These are phyloP conservation scores for Penicillium vulpinum DNA, from an alignment of 2,329 filamentous ascomycete species.

Conservation along the genomic window DNA sequence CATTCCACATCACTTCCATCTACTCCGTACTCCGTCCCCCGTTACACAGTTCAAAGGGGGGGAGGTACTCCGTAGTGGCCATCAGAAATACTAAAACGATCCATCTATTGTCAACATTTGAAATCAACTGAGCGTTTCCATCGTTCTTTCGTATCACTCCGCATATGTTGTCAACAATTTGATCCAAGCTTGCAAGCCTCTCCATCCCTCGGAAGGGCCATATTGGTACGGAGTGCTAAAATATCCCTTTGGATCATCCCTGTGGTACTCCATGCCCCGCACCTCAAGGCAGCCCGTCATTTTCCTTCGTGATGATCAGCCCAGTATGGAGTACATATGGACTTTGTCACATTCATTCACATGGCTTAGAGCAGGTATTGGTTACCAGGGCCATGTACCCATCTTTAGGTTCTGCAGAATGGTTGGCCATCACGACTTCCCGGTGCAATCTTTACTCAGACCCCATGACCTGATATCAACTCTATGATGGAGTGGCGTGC, in stretches of 20 bases:
- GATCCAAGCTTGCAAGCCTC: neutral
- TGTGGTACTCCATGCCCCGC: neutral
- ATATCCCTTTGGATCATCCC: constrained; percentile 9
- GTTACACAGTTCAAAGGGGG: constrained; percentile 3
- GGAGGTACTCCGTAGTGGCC: neutral
- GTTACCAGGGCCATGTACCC: neutral
- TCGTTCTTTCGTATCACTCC: neutral
- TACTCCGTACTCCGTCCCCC: too few species aligned
- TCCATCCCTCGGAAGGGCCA: constrained; percentile 1
- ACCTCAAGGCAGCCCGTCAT: neutral
- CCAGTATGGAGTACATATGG: neutral
- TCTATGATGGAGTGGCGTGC: constrained; percentile 12
- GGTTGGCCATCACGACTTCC: constrained; percentile 4
- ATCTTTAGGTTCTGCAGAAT: constrained; percentile 1
- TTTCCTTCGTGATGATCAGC: constrained; percentile 2
- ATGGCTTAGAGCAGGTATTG: neutral
- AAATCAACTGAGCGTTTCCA: neutral
- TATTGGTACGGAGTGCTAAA: neutral
- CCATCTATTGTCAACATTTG: constrained; percentile 3
- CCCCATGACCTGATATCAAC: constrained; percentile 10
- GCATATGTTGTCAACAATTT: neutral
- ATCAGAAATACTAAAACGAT: neutral
- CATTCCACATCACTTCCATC: neutral
- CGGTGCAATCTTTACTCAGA: neutral
- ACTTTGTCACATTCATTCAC: neutral